Percentiles rank a stretch among this genome's conserved stretches.
Evolutionary conservation across 257 asterid species (phyloP).

Genomic region (Forsythia suspensa): DNA sequence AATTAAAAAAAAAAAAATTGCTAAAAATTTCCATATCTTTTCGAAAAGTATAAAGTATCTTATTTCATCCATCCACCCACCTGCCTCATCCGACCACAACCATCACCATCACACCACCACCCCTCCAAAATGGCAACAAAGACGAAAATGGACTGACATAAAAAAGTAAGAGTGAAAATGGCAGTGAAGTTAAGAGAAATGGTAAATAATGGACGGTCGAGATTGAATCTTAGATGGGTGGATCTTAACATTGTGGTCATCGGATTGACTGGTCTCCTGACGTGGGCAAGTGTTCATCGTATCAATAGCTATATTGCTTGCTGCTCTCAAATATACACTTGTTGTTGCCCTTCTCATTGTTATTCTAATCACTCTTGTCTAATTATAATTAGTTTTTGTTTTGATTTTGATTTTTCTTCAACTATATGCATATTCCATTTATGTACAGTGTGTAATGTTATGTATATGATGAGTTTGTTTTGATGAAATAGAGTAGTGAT

Average conservation of each 20-base stretch:
- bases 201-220: conserved; percentile 44
- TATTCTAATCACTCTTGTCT: conserved; percentile 78
- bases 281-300: conserved; percentile 95
- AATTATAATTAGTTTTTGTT: conserved; percentile 5
- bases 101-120: no score
- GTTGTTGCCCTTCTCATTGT: conserved; percentile 77
- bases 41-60: no score
- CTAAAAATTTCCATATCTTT: no score
- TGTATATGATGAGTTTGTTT: no score
- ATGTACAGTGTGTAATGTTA: no score
- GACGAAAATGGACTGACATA: background rate
- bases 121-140: conserved; percentile 23
- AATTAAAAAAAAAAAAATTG: no score
- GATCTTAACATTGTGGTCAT: conserved; percentile 33
- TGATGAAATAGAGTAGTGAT: no score
- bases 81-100: no score
- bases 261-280: conserved; percentile 86
- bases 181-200: conserved; percentile 14
- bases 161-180: conserved; percentile 19
- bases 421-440: no score
- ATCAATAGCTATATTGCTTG: conserved; percentile 67
- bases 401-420: no score
- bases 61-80: no score
- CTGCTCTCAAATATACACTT: conserved; percentile 87
- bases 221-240: conserved; percentile 65